phyloP scores from a whole-genome alignment of 2,329 filamentous ascomycete genomes.

The Mycocentrospora acerina region DNA sequence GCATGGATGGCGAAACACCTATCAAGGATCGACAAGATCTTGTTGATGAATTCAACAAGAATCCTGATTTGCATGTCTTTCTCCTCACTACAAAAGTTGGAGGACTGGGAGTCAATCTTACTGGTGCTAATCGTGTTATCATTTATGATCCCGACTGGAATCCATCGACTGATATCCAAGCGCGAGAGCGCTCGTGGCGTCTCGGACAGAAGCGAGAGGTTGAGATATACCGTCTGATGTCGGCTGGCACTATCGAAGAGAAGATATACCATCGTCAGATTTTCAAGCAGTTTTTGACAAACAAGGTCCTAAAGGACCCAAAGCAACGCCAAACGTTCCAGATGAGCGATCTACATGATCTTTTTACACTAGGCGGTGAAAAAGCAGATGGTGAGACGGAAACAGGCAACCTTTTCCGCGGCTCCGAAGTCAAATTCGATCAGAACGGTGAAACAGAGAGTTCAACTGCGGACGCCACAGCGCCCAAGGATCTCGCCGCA shows the following conservation, averaged over 20 bases:
- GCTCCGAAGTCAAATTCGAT: slow-evolving; percentile 72
- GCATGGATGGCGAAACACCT: slow-evolving; percentile 91
- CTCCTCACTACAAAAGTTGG: slow-evolving; percentile 94
- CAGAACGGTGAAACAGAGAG: slow-evolving; percentile 25
- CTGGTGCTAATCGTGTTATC: slow-evolving; percentile 91
- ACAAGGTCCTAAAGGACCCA: slow-evolving; percentile 92
- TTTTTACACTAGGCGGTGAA: slow-evolving; percentile 76
- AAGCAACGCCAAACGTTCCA: slow-evolving; percentile 92
- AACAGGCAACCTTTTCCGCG: slow-evolving; percentile 82
- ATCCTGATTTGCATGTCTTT: slow-evolving; percentile 79
- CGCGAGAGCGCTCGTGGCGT: slow-evolving; percentile 92
- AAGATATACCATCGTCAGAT: slow-evolving; percentile 99
- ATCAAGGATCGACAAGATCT: slow-evolving; percentile 86
- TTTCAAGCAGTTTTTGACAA: slow-evolving; percentile 96
- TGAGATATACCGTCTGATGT: slow-evolving; percentile 97
- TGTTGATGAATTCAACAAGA: slow-evolving; percentile 89
- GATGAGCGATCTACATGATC: slow-evolving; percentile 83
- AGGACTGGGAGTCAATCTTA: slow-evolving; percentile 89
- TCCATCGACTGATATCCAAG: slow-evolving; percentile 92
- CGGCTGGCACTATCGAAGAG: slow-evolving; percentile 95
- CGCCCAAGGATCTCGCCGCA: slow-evolving; percentile 29
- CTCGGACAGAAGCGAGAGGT: slow-evolving; percentile 93
- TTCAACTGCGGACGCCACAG: slow-evolving; percentile 22
- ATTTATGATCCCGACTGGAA: slow-evolving; percentile 99
- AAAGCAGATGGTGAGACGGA: slow-evolving; percentile 69